Conservation (phyloP, 2,329 filamentous ascomycete species). For the Fusarium liriodendri region DNA sequence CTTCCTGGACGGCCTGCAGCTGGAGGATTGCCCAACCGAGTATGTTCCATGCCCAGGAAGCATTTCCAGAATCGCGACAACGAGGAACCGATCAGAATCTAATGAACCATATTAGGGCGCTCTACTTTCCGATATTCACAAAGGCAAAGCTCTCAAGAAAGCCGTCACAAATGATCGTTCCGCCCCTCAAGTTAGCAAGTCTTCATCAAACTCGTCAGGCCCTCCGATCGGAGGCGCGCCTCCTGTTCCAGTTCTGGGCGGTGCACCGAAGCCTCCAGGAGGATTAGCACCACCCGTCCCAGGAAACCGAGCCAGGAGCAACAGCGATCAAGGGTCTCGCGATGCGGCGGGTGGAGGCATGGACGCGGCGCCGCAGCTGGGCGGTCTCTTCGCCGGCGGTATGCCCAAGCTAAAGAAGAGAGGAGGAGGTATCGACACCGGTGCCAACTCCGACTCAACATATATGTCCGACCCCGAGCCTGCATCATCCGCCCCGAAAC, state of each 20-base stretch:
- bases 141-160: conserved; percentile 85
- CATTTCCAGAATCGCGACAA: not conserved
- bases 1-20: conserved; percentile 68
- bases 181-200: conserved; percentile 71
- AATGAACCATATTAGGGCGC: conserved; percentile 72
- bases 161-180: conserved; percentile 93
- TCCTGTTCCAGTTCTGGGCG: conserved; percentile 74
- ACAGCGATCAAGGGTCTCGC: conserved; percentile 77
- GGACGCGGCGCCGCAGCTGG: conserved; percentile 81
- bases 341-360: conserved; percentile 55
- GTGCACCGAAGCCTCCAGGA: conserved; percentile 63
- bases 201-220: conserved; percentile 54
- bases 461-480: conserved; percentile 80
- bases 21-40: conserved; percentile 64
- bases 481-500: conserved; percentile 57
- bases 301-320: conserved; percentile 79
- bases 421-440: conserved; percentile 82
- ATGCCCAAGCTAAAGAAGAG: conserved; percentile 96
- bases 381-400: conserved; percentile 88
- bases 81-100: not conserved
- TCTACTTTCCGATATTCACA: conserved; percentile 86
- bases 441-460: conserved; percentile 67
- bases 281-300: conserved; percentile 79
- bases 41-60: conserved; percentile 55
- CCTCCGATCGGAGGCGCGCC: conserved; percentile 80